A percentile compares a stretch with the other conserved stretches of the same genome.
phyloP scores from a whole-genome alignment of 345 rosid species.

The Arabidopsis suecica region DNA sequence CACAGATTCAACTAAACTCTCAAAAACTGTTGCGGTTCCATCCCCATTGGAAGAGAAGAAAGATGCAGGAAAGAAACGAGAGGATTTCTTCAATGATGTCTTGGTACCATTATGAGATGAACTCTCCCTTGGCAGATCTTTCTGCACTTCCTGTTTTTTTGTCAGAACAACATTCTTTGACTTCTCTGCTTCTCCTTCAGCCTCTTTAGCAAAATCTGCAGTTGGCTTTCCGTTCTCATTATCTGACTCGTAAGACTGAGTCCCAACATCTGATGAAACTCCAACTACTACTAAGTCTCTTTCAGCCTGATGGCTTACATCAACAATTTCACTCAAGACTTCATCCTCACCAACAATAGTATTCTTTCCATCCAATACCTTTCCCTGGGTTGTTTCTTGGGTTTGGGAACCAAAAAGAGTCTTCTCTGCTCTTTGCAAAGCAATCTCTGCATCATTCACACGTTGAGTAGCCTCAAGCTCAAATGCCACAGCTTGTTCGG shows the following conservation, averaged over 20 bases:
- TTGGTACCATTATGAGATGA: constrained; percentile 67
- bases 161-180: constrained; percentile 59
- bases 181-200: constrained; percentile 73
- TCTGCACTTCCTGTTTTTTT: constrained; percentile 78
- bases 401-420: constrained; percentile 53
- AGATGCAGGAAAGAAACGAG: constrained; percentile 96
- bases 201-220: constrained; percentile 59
- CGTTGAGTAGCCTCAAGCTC: constrained; percentile 80
- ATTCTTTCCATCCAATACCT: constrained; percentile 54
- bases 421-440: constrained; percentile 74
- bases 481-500: constrained; percentile 96
- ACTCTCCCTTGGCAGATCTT: constrained; percentile 70
- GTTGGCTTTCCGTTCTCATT: constrained; percentile 62
- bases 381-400: constrained; percentile 53
- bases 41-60: constrained; percentile 87
- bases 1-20: constrained; percentile 63
- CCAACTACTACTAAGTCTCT: constrained; percentile 51
- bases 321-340: constrained; percentile 44
- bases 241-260: constrained; percentile 58
- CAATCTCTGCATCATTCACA: constrained; percentile 86
- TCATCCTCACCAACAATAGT: constrained; percentile 48
- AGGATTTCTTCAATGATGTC: constrained; percentile 81
- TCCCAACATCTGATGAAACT: constrained; percentile 50
- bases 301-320: constrained; percentile 50
- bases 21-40: constrained; percentile 73